Percentiles rank a stretch among this genome's conserved stretches.
phyloP scores from a whole-genome alignment of 2,329 filamentous ascomycete species.

The Pezizomycotina sp. region DNA sequence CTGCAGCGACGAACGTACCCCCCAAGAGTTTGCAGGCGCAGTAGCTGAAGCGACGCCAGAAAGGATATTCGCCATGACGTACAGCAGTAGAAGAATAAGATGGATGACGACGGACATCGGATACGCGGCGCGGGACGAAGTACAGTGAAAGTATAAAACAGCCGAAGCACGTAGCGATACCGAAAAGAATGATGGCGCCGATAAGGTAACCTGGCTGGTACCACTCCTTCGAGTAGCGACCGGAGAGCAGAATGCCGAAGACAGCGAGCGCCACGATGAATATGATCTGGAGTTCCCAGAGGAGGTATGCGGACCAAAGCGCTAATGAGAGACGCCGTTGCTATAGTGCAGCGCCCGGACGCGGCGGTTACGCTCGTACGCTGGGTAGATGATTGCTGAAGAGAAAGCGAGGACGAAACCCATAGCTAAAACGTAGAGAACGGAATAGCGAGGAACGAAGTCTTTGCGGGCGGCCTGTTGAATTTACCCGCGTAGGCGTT shows the following conservation, averaged over 20 bases:
- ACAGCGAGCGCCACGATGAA: slow-evolving; percentile 31
- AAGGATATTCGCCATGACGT: slow-evolving; percentile 54
- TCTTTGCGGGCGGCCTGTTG: slow-evolving; percentile 54
- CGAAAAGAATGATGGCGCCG: slow-evolving; percentile 63
- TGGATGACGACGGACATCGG: slow-evolving; percentile 11
- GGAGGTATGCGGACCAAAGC: slow-evolving; percentile 67
- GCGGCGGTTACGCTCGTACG: slow-evolving; percentile 58
- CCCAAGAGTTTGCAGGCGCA: slow-evolving; percentile 51
- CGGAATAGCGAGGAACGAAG: slow-evolving; percentile 40
- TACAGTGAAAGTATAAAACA: slow-evolving; percentile 63
- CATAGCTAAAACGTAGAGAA: slow-evolving; percentile 46
- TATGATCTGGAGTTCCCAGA: slow-evolving; percentile 59
- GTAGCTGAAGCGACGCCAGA: slow-evolving; percentile 60
- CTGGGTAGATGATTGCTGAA: slow-evolving; percentile 54
- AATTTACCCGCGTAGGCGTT: too few relatives aligned
- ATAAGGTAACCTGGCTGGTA: slow-evolving; percentile 70
- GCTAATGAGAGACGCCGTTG: slow-evolving; percentile 68
- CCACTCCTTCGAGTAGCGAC: slow-evolving; percentile 34
- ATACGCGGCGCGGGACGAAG: slow-evolving; percentile 13
- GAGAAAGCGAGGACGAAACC: slow-evolving; percentile 72
- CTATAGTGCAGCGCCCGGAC: slow-evolving; percentile 79
- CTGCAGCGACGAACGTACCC: slow-evolving; percentile 49
- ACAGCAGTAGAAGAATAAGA: slow-evolving; percentile 53
- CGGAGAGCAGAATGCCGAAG: slow-evolving; percentile 33
- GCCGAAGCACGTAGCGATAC: slow-evolving; percentile 57